A percentile compares a stretch with the other conserved stretches of the same genome.
These are phyloP conservation scores for Ophiorrhiza pumila DNA, from an alignment of 257 asterid genomes.

Conservation along the genomic window DNA sequence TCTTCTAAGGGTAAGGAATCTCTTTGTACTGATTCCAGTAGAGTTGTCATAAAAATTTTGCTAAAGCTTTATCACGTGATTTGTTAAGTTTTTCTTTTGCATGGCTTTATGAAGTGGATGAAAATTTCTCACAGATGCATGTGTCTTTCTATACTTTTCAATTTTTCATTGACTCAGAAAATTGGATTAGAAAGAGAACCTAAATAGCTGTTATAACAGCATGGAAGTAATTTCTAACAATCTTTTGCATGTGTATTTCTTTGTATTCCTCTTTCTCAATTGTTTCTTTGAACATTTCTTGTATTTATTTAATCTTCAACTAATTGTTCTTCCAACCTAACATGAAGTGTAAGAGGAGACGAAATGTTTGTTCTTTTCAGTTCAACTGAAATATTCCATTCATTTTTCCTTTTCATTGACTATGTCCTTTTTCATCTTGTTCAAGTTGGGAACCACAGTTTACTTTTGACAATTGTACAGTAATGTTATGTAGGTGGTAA, in stretches of 20 bases:
- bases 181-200: no score
- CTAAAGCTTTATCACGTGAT: neutral
- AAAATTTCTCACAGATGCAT: neutral
- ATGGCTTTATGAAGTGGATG: neutral
- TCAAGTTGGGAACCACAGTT: neutral
- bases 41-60: neutral
- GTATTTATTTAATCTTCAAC: neutral
- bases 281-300: no score
- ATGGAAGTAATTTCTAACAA: neutral
- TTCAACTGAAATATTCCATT: neutral
- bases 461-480: neutral
- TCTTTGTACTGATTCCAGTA: conserved; percentile 3
- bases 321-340: neutral
- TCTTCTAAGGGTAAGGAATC: neutral
- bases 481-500: neutral
- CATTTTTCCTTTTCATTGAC: neutral
- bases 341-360: neutral
- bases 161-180: neutral
- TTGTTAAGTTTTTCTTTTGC: neutral
- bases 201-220: neutral
- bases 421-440: neutral
- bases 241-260: neutral
- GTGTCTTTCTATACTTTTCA: neutral
- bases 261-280: neutral
- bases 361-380: neutral